Percentiles rank a stretch among this genome's conserved stretches.
phyloP scores from a whole-genome alignment of 2,329 filamentous ascomycete genomes.

The Penicillium sp. region DNA sequence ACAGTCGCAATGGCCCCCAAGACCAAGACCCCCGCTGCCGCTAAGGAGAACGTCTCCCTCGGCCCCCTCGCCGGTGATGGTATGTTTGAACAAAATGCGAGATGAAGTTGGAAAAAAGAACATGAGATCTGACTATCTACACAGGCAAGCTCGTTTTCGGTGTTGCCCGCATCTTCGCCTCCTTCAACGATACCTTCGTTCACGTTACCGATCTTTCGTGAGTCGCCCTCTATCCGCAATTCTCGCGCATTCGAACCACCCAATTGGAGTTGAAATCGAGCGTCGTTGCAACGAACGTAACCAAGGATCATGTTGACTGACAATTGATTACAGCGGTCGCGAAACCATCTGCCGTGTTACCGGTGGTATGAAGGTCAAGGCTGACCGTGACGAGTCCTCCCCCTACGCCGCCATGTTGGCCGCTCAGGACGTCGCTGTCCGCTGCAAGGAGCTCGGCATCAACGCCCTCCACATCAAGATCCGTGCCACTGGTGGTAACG shows the following conservation, averaged over 20 bases:
- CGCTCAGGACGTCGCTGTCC: conserved; percentile 93
- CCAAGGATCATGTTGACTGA: conserved; percentile 56
- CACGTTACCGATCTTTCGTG: conserved; percentile 99
- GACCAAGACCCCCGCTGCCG: conserved; percentile 75
- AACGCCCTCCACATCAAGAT: conserved; percentile 99
- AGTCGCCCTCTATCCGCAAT: conserved; percentile 33
- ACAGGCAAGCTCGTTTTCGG: conserved; percentile 95
- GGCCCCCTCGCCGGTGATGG: conserved; percentile 96
- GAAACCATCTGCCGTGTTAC: conserved; percentile 99
- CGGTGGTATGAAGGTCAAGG: conserved; percentile 99
- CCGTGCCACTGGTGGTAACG: conserved; percentile 98
- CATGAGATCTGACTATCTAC: not conserved
- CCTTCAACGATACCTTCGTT: conserved; percentile 91
- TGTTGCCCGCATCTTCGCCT: conserved; percentile 96
- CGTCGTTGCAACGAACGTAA: not conserved
- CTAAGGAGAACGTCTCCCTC: conserved; percentile 95
- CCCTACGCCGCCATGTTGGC: conserved; percentile 99
- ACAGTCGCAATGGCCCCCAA: conserved; percentile 74
- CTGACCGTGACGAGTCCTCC: conserved; percentile 99
- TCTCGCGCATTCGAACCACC: not conserved
- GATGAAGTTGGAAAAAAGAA: not conserved
- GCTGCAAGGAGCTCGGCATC: conserved; percentile 82
- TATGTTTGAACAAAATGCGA: conserved; percentile 46
- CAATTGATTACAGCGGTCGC: conserved; percentile 72
- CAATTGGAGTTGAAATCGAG: conserved; percentile 7